Percentiles rank a stretch among this genome's conserved stretches.
These are phyloP conservation scores for Isatis tinctoria DNA, from an alignment of 345 rosid genomes.

Conservation along the genomic window DNA sequence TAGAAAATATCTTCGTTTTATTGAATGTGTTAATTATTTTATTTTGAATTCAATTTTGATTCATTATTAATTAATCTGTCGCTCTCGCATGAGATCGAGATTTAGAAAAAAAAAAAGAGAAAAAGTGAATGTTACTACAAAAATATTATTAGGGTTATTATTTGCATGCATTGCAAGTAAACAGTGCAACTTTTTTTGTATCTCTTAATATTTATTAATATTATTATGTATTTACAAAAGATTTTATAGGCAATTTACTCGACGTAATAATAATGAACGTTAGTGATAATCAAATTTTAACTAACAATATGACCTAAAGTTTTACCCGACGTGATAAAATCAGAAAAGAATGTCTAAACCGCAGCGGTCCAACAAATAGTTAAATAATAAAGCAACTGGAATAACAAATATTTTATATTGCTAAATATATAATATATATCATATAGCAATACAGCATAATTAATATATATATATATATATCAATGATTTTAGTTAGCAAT, in stretches of 20 bases:
- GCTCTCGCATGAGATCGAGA: background rate
- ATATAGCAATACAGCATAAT: too few relatives aligned
- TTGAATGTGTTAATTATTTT: background rate
- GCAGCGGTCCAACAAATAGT: background rate
- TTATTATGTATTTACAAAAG: background rate
- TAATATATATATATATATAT: background rate
- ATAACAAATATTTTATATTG: background rate
- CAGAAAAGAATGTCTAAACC: conserved; percentile 33
- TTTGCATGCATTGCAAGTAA: conserved; percentile 3
- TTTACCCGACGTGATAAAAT: conserved; percentile 23
- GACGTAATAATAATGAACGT: conserved; percentile 10
- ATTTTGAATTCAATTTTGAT: background rate
- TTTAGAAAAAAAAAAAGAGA: background rate
- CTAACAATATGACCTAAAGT: conserved; percentile 25
- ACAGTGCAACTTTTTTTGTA: background rate
- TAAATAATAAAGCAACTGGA: background rate
- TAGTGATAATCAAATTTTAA: conserved; percentile 14
- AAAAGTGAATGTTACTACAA: background rate
- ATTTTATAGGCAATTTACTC: background rate
- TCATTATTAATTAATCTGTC: background rate
- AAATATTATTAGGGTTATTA: background rate
- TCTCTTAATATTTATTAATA: background rate
- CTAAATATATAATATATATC: background rate
- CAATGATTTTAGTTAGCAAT: background rate
- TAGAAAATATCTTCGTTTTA: background rate